A percentile compares a stretch with the other conserved stretches of the same genome.
Conservation (phyloP, 1,284 basidiomycete genomes). For the Schizophyllum amplum region DNA sequence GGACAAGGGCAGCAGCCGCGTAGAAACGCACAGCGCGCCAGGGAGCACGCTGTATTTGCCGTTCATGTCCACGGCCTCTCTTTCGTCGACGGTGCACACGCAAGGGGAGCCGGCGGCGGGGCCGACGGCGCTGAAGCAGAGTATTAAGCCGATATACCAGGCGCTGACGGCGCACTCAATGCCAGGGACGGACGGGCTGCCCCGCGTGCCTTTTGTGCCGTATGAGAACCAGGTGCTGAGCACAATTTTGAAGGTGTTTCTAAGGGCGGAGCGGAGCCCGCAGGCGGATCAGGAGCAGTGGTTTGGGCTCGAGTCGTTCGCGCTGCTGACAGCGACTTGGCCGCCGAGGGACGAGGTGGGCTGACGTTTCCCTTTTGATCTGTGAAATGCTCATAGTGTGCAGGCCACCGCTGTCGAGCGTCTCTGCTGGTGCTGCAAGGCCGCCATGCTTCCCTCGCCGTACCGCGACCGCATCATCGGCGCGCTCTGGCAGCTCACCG, state of each 20-base stretch:
- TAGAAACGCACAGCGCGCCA: conserved; percentile 19
- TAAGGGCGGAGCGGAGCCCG: conserved; percentile 26
- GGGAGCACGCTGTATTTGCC: conserved; percentile 37
- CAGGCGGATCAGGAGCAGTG: conserved; percentile 42
- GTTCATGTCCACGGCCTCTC: conserved; percentile 37
- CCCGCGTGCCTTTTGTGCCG: conserved; percentile 32
- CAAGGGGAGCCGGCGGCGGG: neutral
- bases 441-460: conserved; percentile 31
- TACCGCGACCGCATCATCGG: conserved; percentile 41
- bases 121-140: neutral
- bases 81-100: conserved; percentile 18
- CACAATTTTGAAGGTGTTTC: conserved; percentile 48
- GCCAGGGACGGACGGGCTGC: conserved; percentile 20
- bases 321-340: conserved; percentile 50
- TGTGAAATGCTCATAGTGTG: neutral
- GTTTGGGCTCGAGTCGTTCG: conserved; percentile 54
- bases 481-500: conserved; percentile 20
- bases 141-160: conserved; percentile 31
- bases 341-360: conserved; percentile 41
- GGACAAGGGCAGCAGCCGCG: conserved; percentile 20
- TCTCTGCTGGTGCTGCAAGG: conserved; percentile 61
- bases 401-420: conserved; percentile 46
- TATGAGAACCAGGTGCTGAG: conserved; percentile 51
- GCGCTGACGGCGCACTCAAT: conserved; percentile 35
- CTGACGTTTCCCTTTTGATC: conserved; percentile 6